Evolutionary conservation across 2,329 filamentous ascomycete genomes (phyloP).

Genomic region (Trichothecium sympodiale): DNA sequence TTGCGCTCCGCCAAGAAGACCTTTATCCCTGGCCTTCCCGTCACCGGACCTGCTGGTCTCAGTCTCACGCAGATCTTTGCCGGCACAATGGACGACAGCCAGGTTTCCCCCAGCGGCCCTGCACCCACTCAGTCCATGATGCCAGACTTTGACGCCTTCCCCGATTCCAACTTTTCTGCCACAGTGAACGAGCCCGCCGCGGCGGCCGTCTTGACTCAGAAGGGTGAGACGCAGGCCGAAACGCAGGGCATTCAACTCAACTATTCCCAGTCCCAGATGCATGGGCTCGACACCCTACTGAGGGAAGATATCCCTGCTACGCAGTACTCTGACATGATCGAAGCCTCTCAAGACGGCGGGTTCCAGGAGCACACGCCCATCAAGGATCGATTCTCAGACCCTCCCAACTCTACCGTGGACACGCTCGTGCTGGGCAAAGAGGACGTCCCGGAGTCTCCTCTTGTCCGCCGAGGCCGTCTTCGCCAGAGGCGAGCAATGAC

Average conservation of each 20-base stretch:
- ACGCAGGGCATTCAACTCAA: constrained; percentile 41
- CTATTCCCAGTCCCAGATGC: constrained; percentile 49
- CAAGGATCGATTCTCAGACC: constrained; percentile 52
- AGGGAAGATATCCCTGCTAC: constrained; percentile 33
- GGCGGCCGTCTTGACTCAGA: constrained; percentile 4
- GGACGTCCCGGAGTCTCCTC: constrained; percentile 48
- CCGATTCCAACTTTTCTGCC: constrained; percentile 51
- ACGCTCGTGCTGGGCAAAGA: constrained; percentile 43
- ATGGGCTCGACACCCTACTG: constrained; percentile 46
- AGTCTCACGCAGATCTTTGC: constrained; percentile 86
- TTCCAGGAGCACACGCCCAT: constrained; percentile 65
- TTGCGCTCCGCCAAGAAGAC: constrained; percentile 58
- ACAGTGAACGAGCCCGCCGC: constrained; percentile 43
- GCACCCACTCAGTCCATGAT: constrained; percentile 35
- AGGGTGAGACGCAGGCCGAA: constrained; percentile 18
- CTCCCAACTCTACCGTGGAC: constrained; percentile 57
- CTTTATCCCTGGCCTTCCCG: constrained; percentile 58
- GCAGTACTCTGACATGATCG: constrained; percentile 58
- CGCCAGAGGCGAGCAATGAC: constrained; percentile 25
- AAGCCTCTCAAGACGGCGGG: constrained; percentile 72
- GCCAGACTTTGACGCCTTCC: constrained; percentile 44
- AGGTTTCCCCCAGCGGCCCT: constrained; percentile 20
- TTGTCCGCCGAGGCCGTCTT: constrained; percentile 48
- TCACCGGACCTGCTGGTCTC: constrained; percentile 50
- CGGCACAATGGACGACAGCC: constrained; percentile 68